Conservation (phyloP, 176 grass and related monocot genomes). For the Guadua angustifolia region DNA sequence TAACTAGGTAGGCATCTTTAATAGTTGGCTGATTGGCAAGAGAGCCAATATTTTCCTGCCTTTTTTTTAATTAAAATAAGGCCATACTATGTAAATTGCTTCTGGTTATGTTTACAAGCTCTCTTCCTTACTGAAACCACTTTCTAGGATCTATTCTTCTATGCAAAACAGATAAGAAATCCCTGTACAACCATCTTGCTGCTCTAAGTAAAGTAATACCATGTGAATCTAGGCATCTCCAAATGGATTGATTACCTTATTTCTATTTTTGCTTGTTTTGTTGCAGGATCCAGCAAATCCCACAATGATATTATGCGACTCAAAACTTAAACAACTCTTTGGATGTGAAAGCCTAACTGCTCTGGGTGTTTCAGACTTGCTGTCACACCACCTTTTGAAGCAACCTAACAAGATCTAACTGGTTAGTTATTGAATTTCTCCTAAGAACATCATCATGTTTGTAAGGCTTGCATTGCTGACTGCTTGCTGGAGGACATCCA, state of each 20-base stretch:
- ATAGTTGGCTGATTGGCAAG: not conserved
- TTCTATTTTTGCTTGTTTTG: constrained; percentile 23
- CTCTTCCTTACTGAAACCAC: constrained; percentile 18
- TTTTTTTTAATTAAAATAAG: not conserved
- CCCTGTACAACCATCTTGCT: constrained; percentile 1
- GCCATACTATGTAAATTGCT: not conserved
- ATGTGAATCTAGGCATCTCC: not conserved
- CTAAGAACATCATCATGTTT: constrained; percentile 16
- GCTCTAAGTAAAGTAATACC: not conserved
- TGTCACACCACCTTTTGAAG: constrained; percentile 67
- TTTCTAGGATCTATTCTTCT: constrained; percentile 30
- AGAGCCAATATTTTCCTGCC: not conserved
- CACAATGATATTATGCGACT: constrained; percentile 71
- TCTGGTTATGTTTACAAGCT: constrained; percentile 20
- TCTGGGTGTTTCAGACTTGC: constrained; percentile 66
- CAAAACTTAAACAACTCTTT: constrained; percentile 83
- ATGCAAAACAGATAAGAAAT: not conserved
- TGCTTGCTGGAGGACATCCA: not conserved
- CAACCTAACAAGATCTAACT: constrained; percentile 69
- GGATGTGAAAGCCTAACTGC: constrained; percentile 83
- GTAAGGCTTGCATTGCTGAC: not conserved
- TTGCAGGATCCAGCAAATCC: constrained; percentile 78
- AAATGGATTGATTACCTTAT: not conserved
- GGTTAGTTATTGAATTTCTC: constrained; percentile 52
- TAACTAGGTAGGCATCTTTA: not conserved